Percentiles rank a stretch among this genome's conserved stretches.
phyloP scores from a whole-genome alignment of 176 grass and related monocot species.

The Oryza brachyantha region DNA sequence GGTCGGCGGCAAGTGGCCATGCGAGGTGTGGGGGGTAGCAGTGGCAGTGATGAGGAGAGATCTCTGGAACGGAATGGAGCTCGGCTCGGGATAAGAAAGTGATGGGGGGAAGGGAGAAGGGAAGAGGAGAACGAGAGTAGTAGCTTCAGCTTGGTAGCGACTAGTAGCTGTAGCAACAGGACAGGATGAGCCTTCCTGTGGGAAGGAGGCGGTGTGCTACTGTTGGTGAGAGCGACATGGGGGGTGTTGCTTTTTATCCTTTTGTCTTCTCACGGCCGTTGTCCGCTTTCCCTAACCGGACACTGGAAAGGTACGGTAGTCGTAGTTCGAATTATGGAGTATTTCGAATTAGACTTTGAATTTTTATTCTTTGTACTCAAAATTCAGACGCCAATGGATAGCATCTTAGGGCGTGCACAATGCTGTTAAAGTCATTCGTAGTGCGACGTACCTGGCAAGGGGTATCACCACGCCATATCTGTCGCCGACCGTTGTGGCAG shows the following conservation, averaged over 20 bases:
- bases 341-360: background rate
- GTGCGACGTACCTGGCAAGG: too few species aligned
- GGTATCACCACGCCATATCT: too few species aligned
- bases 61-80: conserved; percentile 1
- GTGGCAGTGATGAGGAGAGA: background rate
- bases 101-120: conserved; percentile 29
- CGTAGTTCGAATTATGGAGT: background rate
- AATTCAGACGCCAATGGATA: background rate
- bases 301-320: background rate
- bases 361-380: background rate
- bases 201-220: conserved; percentile 27
- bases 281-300: background rate
- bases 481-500: too few species aligned
- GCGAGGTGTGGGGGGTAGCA: background rate
- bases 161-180: background rate
- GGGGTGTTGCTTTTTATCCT: conserved; percentile 29
- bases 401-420: too few species aligned
- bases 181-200: conserved; percentile 34
- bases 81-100: conserved; percentile 31
- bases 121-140: background rate
- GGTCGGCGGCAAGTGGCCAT: conserved; percentile 4
- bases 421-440: too few species aligned
- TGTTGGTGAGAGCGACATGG: conserved; percentile 18
- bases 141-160: background rate
- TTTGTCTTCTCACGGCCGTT: conserved; percentile 32